phyloP scores from a whole-genome alignment of 805 yeast genomes.

The Blastobotrys peoriensis region DNA sequence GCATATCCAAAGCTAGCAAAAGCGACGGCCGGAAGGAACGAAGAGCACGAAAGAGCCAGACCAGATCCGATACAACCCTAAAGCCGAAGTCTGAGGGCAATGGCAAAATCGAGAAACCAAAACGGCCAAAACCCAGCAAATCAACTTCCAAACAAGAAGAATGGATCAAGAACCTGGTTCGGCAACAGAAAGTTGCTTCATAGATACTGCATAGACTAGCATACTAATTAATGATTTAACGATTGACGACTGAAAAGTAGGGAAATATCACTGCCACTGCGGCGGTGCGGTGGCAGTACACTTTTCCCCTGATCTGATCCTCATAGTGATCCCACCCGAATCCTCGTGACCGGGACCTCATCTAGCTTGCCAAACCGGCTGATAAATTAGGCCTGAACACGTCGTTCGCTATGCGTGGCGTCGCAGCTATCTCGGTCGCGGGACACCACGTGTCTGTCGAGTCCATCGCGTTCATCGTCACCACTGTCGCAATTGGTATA shows the following conservation, averaged over 20 bases:
- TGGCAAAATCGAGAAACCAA: slow-evolving; percentile 19
- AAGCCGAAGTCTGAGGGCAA: too few species aligned
- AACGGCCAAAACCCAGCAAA: slow-evolving; percentile 1
- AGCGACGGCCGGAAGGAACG: slow-evolving; percentile 21
- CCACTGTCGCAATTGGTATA: not conserved
- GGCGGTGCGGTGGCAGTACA: too few species aligned
- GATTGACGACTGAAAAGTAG: too few species aligned
- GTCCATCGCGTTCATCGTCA: not conserved
- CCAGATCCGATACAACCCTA: too few species aligned
- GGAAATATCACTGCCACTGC: too few species aligned
- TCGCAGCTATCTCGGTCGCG: not conserved
- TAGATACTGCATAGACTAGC: not conserved
- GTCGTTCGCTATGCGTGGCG: too few species aligned
- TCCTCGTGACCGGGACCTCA: too few species aligned
- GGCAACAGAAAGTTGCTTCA: not conserved
- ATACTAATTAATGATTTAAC: too few species aligned
- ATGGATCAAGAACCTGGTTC: slow-evolving; percentile 6
- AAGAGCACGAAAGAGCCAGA: slow-evolving; percentile 23
- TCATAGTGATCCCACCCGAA: too few species aligned
- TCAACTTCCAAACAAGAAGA: slow-evolving; percentile 1
- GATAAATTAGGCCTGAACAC: too few species aligned
- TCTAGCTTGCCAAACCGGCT: too few species aligned
- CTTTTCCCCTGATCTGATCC: too few species aligned
- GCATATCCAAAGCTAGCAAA: slow-evolving; percentile 22
- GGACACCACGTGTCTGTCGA: not conserved